Percentiles rank a stretch among this genome's conserved stretches.
Evolutionary conservation across 1,139 yeast species (phyloP).

Genomic region (Candida frijolesensis): DNA sequence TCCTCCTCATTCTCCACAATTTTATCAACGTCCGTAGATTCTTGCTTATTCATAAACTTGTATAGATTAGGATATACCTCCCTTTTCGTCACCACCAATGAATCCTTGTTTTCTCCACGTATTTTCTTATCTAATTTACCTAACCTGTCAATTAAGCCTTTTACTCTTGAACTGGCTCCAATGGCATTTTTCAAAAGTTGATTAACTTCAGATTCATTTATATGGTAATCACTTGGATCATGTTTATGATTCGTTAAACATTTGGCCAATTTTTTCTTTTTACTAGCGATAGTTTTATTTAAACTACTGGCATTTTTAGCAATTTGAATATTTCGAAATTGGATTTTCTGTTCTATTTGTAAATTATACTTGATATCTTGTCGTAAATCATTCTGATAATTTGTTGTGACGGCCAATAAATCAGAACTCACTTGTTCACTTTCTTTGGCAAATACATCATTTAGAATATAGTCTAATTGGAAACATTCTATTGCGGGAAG

Average conservation of each 20-base stretch:
- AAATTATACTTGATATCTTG: conserved; percentile 36
- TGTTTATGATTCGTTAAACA: conserved; percentile 9
- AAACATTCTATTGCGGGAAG: conserved; percentile 44
- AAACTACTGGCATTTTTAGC: conserved; percentile 30
- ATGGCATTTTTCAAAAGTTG: conserved; percentile 19
- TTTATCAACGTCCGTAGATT: neutral
- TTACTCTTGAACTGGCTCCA: conserved; percentile 16
- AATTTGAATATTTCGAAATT: conserved; percentile 35
- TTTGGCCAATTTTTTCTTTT: conserved; percentile 23
- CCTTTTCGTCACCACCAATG: conserved; percentile 6
- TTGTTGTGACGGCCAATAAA: conserved; percentile 33
- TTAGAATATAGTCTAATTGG: conserved; percentile 38
- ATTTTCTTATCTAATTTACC: conserved; percentile 13
- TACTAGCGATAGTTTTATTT: conserved; percentile 22
- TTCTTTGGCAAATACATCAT: conserved; percentile 32
- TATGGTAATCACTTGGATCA: conserved; percentile 9
- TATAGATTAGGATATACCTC: conserved; percentile 15
- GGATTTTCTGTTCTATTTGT: conserved; percentile 40
- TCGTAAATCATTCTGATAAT: conserved; percentile 46
- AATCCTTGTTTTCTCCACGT: conserved; percentile 8
- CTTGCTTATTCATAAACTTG: conserved; percentile 7
- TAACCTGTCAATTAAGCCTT: conserved; percentile 13
- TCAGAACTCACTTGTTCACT: conserved; percentile 36
- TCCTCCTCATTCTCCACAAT: conserved; percentile 1
- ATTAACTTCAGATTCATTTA: conserved; percentile 19